Evolutionary conservation across 1,139 yeast genomes (phyloP), one percentile per base, ranked within the genome.

Genomic region (Diutina siamensis): DNA sequence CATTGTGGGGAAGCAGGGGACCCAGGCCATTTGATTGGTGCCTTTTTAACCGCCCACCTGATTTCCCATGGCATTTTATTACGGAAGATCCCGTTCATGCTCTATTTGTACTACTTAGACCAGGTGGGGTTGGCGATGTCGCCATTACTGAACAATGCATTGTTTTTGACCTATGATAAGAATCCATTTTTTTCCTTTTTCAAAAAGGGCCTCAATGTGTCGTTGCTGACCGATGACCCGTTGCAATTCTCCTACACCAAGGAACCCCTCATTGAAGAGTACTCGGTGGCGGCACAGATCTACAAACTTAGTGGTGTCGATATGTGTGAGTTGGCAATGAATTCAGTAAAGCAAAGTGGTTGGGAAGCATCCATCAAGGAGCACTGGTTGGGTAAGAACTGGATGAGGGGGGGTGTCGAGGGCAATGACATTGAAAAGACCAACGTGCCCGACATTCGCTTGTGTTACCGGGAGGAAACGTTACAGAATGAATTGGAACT

Each of bases 1-100:
- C 99, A 94, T 61, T 86, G 96, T 56, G 99, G 99, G 52, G 99
- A 94, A 64, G 99, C 98, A 4, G 99, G 99, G 47, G 97, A 94
- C 57, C 97, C 98, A 1, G 97, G 89, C 57, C 98, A 94, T 65
- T 72, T 94, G 59, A 87, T 89, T 41, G 76, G 92, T 47, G 94
- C 98, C 1, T 94, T 84, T 57, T 66, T 94, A 57, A 79, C 94
- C 0, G 80, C 97, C 1, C 94, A 92, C 57, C 86, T 94, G 46
- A 94, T 92, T 51, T 86, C 95, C 41, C 99, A 94, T 59, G 99
- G 99, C 49, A 94, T 94, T 50, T 64, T 89, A 49, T 71, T 94
- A 55, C 78, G 98, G 63, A 94, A 94, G 63, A 76, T 92, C 44
- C 98, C 98, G 36, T 88, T 85, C 61, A 81, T 94, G 51, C 99